Evolutionary conservation across 805 yeast species (phyloP).

Genomic region (Wickerhamomyces silvicola): DNA sequence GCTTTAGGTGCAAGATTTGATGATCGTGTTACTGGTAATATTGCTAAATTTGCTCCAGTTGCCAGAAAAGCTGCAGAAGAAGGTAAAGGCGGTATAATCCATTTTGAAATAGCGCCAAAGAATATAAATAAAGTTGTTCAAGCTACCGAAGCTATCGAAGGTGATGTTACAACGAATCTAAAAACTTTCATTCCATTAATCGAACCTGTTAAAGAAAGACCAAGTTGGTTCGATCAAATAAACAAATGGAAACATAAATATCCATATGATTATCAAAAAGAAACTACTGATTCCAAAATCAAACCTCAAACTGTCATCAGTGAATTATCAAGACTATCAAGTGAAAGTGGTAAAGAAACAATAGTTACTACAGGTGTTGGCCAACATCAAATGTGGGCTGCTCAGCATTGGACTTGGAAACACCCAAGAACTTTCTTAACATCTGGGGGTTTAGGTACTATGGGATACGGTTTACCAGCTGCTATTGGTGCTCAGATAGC

Average conservation of each 20-base stretch:
- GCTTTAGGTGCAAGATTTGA: constrained; percentile 98
- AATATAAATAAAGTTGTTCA: constrained; percentile 96
- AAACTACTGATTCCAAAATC: constrained; percentile 72
- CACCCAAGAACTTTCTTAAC: constrained; percentile 90
- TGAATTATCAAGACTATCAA: constrained; percentile 69
- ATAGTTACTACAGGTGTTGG: constrained; percentile 97
- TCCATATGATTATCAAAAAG: constrained; percentile 78
- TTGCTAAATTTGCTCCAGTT: constrained; percentile 86
- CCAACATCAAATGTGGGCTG: constrained; percentile 99
- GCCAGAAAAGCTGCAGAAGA: constrained; percentile 87
- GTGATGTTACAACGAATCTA: constrained; percentile 83
- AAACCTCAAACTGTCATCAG: constrained; percentile 90
- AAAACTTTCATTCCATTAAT: constrained; percentile 67
- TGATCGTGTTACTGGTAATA: constrained; percentile 91
- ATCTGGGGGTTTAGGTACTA: constrained; percentile 98
- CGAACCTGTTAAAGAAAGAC: constrained; percentile 56
- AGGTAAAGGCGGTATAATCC: constrained; percentile 91
- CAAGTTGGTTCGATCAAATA: constrained; percentile 73
- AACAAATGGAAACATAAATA: constrained; percentile 78
- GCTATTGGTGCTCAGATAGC: constrained; percentile 99
- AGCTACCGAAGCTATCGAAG: constrained; percentile 95
- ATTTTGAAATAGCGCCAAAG: constrained; percentile 93
- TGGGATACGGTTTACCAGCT: constrained; percentile 97
- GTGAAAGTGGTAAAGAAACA: constrained; percentile 60
- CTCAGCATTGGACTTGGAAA: constrained; percentile 94